Percentiles rank a stretch among this genome's conserved stretches.
Evolutionary conservation across 257 asterid genomes (phyloP).

Genomic region (Pogostemon cablin): DNA sequence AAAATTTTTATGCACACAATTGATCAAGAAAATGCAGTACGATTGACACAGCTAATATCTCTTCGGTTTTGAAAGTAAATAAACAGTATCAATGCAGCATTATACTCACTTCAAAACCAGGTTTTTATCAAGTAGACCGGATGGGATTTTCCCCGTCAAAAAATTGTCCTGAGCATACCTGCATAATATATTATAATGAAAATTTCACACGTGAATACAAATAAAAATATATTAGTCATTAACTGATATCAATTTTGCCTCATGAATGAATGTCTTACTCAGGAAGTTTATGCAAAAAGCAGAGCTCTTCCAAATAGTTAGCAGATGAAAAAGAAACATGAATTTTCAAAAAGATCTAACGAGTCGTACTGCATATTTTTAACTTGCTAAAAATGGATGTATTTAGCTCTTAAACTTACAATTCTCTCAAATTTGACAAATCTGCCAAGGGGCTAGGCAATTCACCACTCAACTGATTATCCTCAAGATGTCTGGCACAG

Average conservation of each 20-base stretch:
- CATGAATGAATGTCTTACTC: slow-evolving; percentile 9
- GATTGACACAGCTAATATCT: slow-evolving; percentile 9
- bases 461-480: slow-evolving; percentile 73
- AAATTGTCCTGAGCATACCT: slow-evolving; percentile 85
- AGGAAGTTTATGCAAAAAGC: neutral
- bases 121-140: slow-evolving; percentile 65
- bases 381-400: neutral
- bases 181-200: slow-evolving; percentile 34
- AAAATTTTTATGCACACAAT: neutral
- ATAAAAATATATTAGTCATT: neutral
- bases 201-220: neutral
- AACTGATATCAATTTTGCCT: neutral
- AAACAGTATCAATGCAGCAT: neutral
- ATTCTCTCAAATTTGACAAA: slow-evolving; percentile 71
- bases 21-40: neutral
- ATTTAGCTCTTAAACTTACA: slow-evolving; percentile 63
- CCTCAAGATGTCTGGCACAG: slow-evolving; percentile 78
- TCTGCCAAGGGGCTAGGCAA: slow-evolving; percentile 71
- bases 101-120: slow-evolving; percentile 73
- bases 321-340: slow-evolving; percentile 9
- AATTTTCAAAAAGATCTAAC: neutral
- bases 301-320: neutral
- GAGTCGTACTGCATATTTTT: neutral
- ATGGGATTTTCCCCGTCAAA: slow-evolving; percentile 73
- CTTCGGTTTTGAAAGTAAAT: slow-evolving; percentile 10